phyloP scores from a whole-genome alignment of 352 stramenopile genomes.

The Phytopythium boreale region DNA sequence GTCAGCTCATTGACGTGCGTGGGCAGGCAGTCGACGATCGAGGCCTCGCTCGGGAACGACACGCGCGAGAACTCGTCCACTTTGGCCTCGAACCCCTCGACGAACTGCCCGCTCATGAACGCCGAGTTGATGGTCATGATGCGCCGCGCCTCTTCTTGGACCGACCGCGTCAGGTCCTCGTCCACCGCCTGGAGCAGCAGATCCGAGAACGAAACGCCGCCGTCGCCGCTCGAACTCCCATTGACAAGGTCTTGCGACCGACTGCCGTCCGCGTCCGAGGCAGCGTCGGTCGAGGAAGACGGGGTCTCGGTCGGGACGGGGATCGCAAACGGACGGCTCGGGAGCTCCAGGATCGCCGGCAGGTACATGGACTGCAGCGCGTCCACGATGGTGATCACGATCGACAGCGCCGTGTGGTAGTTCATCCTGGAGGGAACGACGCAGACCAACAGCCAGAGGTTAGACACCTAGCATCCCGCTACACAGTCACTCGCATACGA shows the following conservation, averaged over 20 bases:
- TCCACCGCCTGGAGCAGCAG: conserved; percentile 78
- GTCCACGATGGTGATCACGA: conserved; percentile 83
- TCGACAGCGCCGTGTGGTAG: conserved; percentile 78
- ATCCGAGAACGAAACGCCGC: conserved; percentile 68
- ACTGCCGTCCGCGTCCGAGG: background rate
- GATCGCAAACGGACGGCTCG: conserved; percentile 56
- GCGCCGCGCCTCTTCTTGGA: conserved; percentile 72
- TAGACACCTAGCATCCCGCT: conserved; percentile 5
- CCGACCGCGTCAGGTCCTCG: conserved; percentile 56
- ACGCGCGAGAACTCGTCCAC: conserved; percentile 46
- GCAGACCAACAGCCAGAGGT: background rate
- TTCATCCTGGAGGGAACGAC: conserved; percentile 41
- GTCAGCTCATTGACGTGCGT: conserved; percentile 69
- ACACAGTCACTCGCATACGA: background rate
- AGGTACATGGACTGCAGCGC: conserved; percentile 79
- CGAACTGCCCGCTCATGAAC: conserved; percentile 76
- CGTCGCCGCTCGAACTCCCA: conserved; percentile 10
- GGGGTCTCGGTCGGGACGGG: conserved; percentile 23
- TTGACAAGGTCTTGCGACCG: background rate
- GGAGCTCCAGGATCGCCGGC: conserved; percentile 66
- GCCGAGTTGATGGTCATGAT: conserved; percentile 89
- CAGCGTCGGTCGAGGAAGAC: background rate
- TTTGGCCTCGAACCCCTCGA: conserved; percentile 53
- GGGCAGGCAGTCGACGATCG: conserved; percentile 70
- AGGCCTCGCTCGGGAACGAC: conserved; percentile 48